Evolutionary conservation across 345 rosid genomes (phyloP), one percentile per base, ranked within the genome.

Genomic region (Linum trigynum): DNA sequence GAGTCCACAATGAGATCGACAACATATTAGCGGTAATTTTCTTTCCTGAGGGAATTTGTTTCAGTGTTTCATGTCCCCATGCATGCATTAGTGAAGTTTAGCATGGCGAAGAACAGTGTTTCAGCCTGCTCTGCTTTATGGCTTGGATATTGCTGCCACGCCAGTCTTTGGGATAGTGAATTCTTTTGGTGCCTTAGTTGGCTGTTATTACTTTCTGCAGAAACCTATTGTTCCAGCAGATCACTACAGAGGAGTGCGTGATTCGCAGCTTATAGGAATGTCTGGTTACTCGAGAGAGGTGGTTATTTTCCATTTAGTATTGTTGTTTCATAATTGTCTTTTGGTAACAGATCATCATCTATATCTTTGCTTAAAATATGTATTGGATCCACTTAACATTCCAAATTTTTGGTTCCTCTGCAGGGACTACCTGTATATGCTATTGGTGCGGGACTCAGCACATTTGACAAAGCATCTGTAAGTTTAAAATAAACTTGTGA

Each of bases 231-330:
- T 86, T 64, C 97, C 97, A 67, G 55, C 75, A n/a, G 87, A 88
- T 64, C 63, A 88, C 53, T 90, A 88, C 71, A 81, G 84, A 75
- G 79, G 76, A 40, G 80, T 94, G 39, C 88, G 97, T 10, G 95
- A 94, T 76, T 88, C 97, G 50, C 96, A 90, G 55, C 92, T 90
- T 59, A 82, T 90, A 65, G 99, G 99, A 75, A 72, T 94, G 90
- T 83, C 99, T 3, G 99, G 99, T 43, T 90, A 84, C 83, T 84
- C 97, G 55, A 85, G 76, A 85, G 97, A 94, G 92, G 99, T 94
- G 71, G 70, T 67, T 38, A 43, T 64, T 71, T 51, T 64, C 69
- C 69, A 43, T 66, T 67, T 23, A 57, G 16, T 39, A 62, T 12
- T 61, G 4, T 39, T 14, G 5, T 55, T 61, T 41, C 38, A 40